A percentile compares a stretch with the other conserved stretches of the same genome.
phyloP scores from a whole-genome alignment of 495 filamentous ascomycete genomes.

The Penicillium cosmopolitanum region DNA sequence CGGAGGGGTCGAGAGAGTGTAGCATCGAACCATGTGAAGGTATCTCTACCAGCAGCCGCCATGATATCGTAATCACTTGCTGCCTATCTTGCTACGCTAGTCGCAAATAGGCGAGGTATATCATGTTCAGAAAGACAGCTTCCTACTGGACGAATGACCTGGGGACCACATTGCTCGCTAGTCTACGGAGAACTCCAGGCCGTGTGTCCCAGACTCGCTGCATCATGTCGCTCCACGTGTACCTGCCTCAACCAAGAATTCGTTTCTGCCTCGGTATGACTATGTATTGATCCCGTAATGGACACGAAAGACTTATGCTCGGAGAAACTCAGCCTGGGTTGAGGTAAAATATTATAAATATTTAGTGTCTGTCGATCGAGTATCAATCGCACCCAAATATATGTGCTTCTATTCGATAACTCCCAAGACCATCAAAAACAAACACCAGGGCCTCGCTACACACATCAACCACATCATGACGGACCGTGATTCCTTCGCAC shows the following conservation, averaged over 20 bases:
- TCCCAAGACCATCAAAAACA: neutral
- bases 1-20: no score
- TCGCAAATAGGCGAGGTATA: no score
- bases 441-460: constrained; percentile 3
- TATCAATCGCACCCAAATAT: constrained; percentile 3
- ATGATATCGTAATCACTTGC: no score
- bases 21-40: no score
- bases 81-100: no score
- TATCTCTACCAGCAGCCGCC: no score
- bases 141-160: constrained; percentile 2
- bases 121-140: neutral
- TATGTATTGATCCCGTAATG: neutral
- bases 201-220: no score
- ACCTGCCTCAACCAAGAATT: neutral
- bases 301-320: neutral
- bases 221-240: neutral
- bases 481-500: constrained; percentile 15
- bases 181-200: no score
- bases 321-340: neutral
- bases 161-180: neutral
- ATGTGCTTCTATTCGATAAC: neutral
- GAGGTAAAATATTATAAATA: neutral
- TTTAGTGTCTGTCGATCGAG: neutral
- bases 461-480: constrained; percentile 2
- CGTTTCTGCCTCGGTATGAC: constrained; percentile 3